phyloP scores from a whole-genome alignment of 257 asterid genomes.

The Solanum pinnatisectum region DNA sequence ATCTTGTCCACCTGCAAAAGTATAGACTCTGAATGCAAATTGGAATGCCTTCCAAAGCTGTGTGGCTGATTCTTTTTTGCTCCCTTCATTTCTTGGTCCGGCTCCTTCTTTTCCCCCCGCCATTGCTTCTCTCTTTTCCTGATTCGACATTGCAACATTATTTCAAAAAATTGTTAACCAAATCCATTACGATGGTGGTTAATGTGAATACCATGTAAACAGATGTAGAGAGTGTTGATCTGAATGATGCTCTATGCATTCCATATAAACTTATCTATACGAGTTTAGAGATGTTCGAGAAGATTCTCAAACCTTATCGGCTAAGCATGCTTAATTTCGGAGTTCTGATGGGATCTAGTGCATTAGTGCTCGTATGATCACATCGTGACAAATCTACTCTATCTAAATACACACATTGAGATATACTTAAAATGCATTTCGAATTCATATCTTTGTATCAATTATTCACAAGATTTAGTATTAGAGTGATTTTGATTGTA shows the following conservation, averaged over 20 bases:
- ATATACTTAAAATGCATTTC: background rate
- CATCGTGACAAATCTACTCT: background rate
- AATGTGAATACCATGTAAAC: background rate
- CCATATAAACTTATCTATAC: background rate
- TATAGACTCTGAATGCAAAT: constrained; percentile 71
- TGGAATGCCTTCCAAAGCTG: constrained; percentile 82
- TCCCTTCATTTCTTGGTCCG: constrained; percentile 11
- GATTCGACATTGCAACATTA: background rate
- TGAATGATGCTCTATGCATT: background rate
- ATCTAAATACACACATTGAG: background rate
- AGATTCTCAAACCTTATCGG: background rate
- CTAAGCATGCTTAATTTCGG: background rate
- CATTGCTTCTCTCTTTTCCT: constrained; percentile 50
- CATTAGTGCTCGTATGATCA: background rate
- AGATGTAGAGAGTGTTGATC: background rate
- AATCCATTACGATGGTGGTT: background rate
- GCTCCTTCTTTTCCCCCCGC: constrained; percentile 11
- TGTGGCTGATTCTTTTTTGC: constrained; percentile 41
- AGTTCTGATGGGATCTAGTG: background rate
- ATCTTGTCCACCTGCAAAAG: constrained; percentile 86
- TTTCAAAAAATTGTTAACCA: background rate
- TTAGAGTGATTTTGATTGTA: background rate
- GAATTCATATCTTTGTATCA: background rate
- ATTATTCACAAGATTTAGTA: background rate
- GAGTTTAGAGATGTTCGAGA: background rate